Conservation (phyloP, 1,284 basidiomycete genomes). For the Amylostereum areolatum region DNA sequence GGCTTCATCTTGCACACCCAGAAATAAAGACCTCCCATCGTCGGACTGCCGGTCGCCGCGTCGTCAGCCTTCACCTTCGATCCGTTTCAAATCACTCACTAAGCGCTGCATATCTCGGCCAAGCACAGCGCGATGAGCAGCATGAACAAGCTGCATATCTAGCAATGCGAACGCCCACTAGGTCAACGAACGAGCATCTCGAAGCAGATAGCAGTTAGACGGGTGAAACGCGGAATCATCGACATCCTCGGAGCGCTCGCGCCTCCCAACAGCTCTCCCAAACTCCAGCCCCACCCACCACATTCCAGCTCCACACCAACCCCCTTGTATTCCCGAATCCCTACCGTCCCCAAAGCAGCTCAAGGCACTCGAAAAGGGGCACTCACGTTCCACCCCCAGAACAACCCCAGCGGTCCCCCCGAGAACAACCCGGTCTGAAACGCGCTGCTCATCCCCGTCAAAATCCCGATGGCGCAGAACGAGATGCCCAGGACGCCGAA, state of each 20-base stretch:
- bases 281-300: background rate
- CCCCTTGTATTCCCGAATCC: background rate
- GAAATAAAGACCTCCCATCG: constrained; percentile 55
- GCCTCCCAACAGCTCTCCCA: background rate
- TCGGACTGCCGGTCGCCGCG: constrained; percentile 29
- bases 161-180: background rate
- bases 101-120: constrained; percentile 56
- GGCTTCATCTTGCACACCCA: constrained; percentile 65
- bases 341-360: no score
- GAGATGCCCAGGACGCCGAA: constrained; percentile 58
- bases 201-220: background rate
- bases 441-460: constrained; percentile 54
- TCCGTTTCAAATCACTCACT: constrained; percentile 28
- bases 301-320: background rate
- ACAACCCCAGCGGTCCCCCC: constrained; percentile 52
- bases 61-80: background rate
- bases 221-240: background rate
- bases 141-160: constrained; percentile 60
- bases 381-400: constrained; percentile 63
- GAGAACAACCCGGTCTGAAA: constrained; percentile 57
- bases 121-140: constrained; percentile 50
- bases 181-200: background rate
- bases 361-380: background rate
- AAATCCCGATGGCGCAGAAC: constrained; percentile 54
- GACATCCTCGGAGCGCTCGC: background rate